Base-by-base conservation (phyloP, 2,329 filamentous ascomycete species). In the Ophiocordyceps polyrhachis-furcata region DNA sequence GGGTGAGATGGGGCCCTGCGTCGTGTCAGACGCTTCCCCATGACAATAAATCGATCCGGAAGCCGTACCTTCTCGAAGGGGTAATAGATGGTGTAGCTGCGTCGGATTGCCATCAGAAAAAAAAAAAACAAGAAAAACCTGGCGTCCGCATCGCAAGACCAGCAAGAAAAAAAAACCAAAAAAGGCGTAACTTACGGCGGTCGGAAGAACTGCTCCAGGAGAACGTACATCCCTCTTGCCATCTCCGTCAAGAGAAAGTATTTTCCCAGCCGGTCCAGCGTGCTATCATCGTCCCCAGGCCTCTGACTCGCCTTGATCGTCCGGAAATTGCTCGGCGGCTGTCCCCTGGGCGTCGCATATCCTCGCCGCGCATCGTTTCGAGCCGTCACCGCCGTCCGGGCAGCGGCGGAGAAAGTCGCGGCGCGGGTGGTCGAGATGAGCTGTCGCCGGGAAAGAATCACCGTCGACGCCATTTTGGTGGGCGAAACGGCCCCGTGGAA, bases 21-120 rank as follows among this genome's bases (percentile, higher is more conserved):
- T 5, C 17, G 44, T 46, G 48, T 59, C 44, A 57, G 52, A 21
- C 25, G 15, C 5, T 38, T 12, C n/a, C n/a, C n/a, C n/a, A 19
- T 20, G 3, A 19, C 15, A 47, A 40, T 19, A n/a, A n/a, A 9
- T 38, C 35, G 17, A 20, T 38, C 5, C n/a, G 9, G n/a, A 7
- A 9, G 43, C 47, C 58, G 43, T 65, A 78, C 74, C 73, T 98
- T 98, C 64, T 98, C 91, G 66, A 95, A 98, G 40, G 91, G 91
- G 61, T 98, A 98, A 71, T 79, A 94, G 60, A 98, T 98, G 43
- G 91, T 98, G 67, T 96, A 95, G 56, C 88, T 94, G n/a, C n/a
- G 17, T 19, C 5, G 5, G 25, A 4, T 5, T 23, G 38, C 15
- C 14, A 17, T 31, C 41, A 42, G n/a, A 11, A 28, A 15, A 20